Percentiles rank a stretch among this genome's conserved stretches.
Conservation (phyloP, 179 eudicot species). For the Drosera spatulata region DNA sequence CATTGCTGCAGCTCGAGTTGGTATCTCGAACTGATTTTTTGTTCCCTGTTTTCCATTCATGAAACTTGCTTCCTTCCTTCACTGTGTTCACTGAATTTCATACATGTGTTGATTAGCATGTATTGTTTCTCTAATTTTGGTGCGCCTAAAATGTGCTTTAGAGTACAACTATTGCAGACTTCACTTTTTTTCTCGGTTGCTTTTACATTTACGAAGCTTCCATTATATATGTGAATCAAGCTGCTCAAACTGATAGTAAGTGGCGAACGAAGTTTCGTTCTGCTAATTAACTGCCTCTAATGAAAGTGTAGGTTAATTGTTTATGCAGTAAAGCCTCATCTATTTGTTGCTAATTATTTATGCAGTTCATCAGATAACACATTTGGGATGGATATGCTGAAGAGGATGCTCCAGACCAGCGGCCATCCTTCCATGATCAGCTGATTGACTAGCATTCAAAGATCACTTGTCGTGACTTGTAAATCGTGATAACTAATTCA, state of each 20-base stretch:
- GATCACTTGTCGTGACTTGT: not conserved
- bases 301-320: not conserved
- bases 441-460: conserved; percentile 19
- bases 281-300: not conserved
- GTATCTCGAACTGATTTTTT: not conserved
- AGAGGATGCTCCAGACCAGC: conserved; percentile 92
- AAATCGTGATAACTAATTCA: not conserved
- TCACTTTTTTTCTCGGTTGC: too few species aligned
- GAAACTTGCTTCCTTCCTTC: too few species aligned
- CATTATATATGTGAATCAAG: too few species aligned
- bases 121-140: not conserved
- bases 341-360: conserved; percentile 1
- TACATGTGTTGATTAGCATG: not conserved
- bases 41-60: not conserved
- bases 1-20: not conserved
- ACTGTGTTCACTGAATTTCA: too few species aligned
- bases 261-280: not conserved
- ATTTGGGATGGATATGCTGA: conserved; percentile 93
- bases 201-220: too few species aligned
- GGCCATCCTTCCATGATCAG: conserved; percentile 99
- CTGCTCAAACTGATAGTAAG: too few species aligned
- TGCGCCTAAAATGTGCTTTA: too few species aligned
- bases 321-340: not conserved
- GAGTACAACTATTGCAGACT: too few species aligned
- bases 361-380: conserved; percentile 91